Conservation (phyloP, 2,329 filamentous ascomycete species). For the Trichophyton mentagrophytes region DNA sequence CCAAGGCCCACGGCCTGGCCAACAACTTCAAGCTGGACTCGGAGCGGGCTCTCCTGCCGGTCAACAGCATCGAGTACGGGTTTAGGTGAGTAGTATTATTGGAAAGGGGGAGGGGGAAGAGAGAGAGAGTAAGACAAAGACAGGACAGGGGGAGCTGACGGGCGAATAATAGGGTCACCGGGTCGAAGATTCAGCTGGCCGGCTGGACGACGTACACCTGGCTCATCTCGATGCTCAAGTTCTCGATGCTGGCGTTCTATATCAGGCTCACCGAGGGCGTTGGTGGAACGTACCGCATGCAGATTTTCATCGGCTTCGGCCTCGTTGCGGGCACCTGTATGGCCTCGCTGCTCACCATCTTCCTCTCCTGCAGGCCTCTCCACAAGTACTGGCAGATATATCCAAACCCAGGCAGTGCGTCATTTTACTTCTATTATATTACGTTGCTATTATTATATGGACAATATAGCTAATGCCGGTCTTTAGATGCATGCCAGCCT, state of each 20-base stretch:
- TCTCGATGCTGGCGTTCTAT: constrained; percentile 44
- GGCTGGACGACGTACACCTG: constrained; percentile 41
- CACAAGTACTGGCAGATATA: constrained; percentile 46
- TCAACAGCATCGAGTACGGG: constrained; percentile 32
- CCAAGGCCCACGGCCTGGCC: constrained; percentile 36
- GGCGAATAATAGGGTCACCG: constrained; percentile 29
- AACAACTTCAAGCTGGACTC: constrained; percentile 40
- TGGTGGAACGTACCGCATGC: constrained; percentile 18
- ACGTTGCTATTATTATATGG: constrained; percentile 5
- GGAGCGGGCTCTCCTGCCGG: constrained; percentile 33
- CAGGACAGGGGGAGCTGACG: not conserved
- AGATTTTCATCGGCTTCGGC: constrained; percentile 38
- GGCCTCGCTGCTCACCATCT: constrained; percentile 36
- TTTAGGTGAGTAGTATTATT: constrained; percentile 16
- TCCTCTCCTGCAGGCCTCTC: constrained; percentile 43
- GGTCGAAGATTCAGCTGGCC: constrained; percentile 40
- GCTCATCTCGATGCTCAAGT: constrained; percentile 40
- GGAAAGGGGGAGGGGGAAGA: no score
- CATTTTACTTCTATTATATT: not conserved
- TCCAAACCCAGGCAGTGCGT: constrained; percentile 44
- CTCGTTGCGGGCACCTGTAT: constrained; percentile 39
- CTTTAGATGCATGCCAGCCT: constrained; percentile 36
- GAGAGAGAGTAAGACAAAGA: no score
- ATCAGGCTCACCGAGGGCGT: constrained; percentile 35
- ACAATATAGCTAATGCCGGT: not conserved